Base-by-base conservation (phyloP, 305 asterid genomes). In the Withania somnifera region DNA sequence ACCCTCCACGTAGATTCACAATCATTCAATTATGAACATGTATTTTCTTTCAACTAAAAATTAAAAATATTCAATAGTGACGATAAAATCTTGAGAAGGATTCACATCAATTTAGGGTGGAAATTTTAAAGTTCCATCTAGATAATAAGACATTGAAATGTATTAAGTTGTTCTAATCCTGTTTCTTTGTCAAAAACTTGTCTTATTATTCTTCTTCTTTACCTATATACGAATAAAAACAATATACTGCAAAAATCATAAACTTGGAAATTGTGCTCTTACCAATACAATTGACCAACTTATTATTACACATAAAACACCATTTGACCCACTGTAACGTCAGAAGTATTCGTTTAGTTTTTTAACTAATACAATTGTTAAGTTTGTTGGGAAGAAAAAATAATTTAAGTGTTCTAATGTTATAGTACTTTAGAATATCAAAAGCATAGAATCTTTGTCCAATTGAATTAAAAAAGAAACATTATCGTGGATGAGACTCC, bases 401-500 rank as follows among this genome's bases (percentile, higher is more conserved):
- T 11, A 75, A 15, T 50, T 50, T 47, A 73, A 47, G 42, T 47
- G 42, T 45, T 24, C 3, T 15, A 26, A 50, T 50, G 80, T 11
- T 36, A 4, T 26, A 36, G 9, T 78, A 36, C 34, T 34, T 19
- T 79, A 47, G 58, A 47, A 58, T 79, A 60, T 79, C 58, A 79
- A 79, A 40, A 79, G 56, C 58, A 60, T 47, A 79, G 82, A 79
- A 79, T 79, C 82, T 79, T 79, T 79, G 82, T 58, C 82, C 40
- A 77, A 20, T 58, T 58, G 58, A 24, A 38, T 6, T 10, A 79
- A 26, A 3, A 63, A 30, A 58, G 4, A 58, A 79, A 79, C 60
- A 60, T 40, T 79, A 67, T 79, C 76, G 76, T 79, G 82, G 40
- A 79, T 57, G 76, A 79, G 57, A 60, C 82, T 79, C 82, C 58